Conservation (phyloP, 2,329 filamentous ascomycete genomes). For the Microsporum canis region DNA sequence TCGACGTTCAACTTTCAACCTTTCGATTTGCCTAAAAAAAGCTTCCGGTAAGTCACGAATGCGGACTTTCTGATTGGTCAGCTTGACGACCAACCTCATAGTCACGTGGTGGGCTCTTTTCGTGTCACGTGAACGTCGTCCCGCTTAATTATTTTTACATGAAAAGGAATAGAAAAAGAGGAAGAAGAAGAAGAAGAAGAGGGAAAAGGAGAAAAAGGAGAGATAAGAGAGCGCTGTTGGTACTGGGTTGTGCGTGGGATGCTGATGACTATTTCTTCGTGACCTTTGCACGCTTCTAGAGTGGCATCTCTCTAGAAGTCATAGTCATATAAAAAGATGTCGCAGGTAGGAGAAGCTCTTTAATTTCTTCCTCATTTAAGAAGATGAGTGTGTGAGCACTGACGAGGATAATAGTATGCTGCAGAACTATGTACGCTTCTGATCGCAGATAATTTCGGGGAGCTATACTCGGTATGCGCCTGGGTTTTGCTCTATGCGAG, state of each 20-base stretch:
- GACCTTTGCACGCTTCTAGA: conserved; percentile 48
- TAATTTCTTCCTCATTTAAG: background rate
- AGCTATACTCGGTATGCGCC: conserved; percentile 70
- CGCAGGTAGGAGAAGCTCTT: conserved; percentile 39
- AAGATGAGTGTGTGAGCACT: conserved; percentile 12
- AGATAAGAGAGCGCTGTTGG: background rate
- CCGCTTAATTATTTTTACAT: background rate
- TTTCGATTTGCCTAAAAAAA: background rate
- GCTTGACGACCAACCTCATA: conserved; percentile 21
- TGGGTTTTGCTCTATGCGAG: conserved; percentile 6
- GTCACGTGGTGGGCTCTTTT: conserved; percentile 8
- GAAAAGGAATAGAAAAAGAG: background rate
- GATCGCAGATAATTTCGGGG: conserved; percentile 79
- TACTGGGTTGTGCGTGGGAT: background rate
- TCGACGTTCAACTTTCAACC: background rate
- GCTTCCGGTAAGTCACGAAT: conserved; percentile 14
- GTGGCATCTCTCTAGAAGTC: conserved; percentile 66
- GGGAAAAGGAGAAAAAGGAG: conserved; percentile 2
- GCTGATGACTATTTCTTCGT: conserved; percentile 7
- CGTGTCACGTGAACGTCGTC: background rate
- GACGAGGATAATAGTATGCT: conserved; percentile 43
- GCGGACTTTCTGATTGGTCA: conserved; percentile 30
- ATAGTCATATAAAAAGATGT: conserved; percentile 34
- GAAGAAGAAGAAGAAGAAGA: conserved; percentile 23
- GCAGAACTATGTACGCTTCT: conserved; percentile 84